Evolutionary conservation across 495 filamentous ascomycete species (phyloP).

Genomic region (Podospora conica): DNA sequence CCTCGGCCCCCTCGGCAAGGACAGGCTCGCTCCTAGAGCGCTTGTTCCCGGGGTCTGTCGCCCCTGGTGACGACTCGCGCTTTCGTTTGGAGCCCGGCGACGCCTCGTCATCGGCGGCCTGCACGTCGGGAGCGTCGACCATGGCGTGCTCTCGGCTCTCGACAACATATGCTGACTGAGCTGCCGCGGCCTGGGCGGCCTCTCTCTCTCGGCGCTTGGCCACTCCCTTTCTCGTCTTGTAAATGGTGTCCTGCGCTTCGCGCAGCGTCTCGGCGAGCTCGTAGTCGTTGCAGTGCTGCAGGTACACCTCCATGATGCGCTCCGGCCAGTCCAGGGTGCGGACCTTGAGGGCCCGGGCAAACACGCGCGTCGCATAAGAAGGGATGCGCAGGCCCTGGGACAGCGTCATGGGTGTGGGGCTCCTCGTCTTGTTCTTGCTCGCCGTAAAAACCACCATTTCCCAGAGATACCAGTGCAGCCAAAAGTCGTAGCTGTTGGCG

Average conservation of each 20-base stretch:
- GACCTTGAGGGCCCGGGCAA: constrained; percentile 65
- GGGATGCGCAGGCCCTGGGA: constrained; percentile 42
- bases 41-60: constrained; percentile 45
- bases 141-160: constrained; percentile 24
- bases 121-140: constrained; percentile 18
- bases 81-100: constrained; percentile 59
- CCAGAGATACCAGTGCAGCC: constrained; percentile 86
- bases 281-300: constrained; percentile 82
- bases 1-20: constrained; percentile 32
- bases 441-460: constrained; percentile 60
- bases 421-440: constrained; percentile 34
- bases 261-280: constrained; percentile 68
- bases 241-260: constrained; percentile 60
- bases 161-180: constrained; percentile 16
- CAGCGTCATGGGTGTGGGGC: constrained; percentile 37
- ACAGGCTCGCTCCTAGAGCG: constrained; percentile 45
- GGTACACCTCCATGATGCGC: constrained; percentile 73
- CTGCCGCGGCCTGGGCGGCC: constrained; percentile 40
- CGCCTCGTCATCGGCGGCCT: constrained; percentile 6
- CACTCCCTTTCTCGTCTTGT: constrained; percentile 57
- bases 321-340: constrained; percentile 85
- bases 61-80: constrained; percentile 48
- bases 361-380: constrained; percentile 60
- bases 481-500: constrained; percentile 80
- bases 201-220: constrained; percentile 62